Percentiles rank a stretch among this genome's conserved stretches.
Conservation (phyloP, 345 rosid genomes). For the Moricandia arvensis region DNA sequence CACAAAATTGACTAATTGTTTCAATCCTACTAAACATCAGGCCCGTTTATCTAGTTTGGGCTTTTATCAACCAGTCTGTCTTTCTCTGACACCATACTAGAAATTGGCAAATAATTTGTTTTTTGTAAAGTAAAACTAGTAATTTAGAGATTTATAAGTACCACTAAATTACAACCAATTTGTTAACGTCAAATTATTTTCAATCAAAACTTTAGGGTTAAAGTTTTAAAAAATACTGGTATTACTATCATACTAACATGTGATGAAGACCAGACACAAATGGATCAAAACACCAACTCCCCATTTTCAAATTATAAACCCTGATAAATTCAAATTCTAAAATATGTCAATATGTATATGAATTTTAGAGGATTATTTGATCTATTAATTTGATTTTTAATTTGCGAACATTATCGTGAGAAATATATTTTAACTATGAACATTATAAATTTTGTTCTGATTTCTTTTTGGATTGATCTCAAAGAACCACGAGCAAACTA, state of each 20-base stretch:
- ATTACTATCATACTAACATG: background rate
- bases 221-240: too few relatives aligned
- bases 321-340: background rate
- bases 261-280: background rate
- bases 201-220: background rate
- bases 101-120: background rate
- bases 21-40: background rate
- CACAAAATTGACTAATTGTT: background rate
- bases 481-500: background rate
- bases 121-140: background rate
- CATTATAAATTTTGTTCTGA: background rate
- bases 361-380: background rate
- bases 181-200: background rate
- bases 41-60: background rate
- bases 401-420: background rate
- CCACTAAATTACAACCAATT: background rate
- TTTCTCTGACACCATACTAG: background rate
- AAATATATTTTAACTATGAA: background rate
- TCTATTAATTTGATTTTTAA: background rate
- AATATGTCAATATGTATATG: background rate
- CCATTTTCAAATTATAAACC: background rate
- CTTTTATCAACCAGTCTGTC: background rate
- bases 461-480: conserved; percentile 3
- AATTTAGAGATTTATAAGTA: background rate
- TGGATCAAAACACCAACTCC: background rate